Percentiles rank a stretch among this genome's conserved stretches.
These are phyloP conservation scores for Backusella parvicylindrica DNA, from an alignment of 192 early-diverging fungal genomes.

Conservation along the genomic window DNA sequence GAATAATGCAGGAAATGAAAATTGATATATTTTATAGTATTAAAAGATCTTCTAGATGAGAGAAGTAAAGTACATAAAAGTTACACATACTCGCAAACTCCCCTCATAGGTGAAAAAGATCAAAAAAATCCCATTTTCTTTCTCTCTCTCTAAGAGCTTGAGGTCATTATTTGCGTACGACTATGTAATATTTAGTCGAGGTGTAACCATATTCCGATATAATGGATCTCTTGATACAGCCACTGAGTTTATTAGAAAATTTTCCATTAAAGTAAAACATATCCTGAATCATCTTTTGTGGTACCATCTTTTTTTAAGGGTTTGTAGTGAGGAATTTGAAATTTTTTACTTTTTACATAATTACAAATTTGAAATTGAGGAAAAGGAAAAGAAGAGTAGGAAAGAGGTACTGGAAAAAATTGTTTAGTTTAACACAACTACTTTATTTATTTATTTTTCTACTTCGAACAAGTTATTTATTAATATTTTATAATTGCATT, in stretches of 20 bases:
- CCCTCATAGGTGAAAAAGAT: neutral
- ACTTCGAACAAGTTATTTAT: neutral
- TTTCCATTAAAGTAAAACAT: neutral
- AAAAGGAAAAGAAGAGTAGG: neutral
- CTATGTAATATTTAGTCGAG: neutral
- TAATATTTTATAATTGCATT: neutral
- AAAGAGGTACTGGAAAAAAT: neutral
- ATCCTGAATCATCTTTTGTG: neutral
- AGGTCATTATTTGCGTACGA: neutral
- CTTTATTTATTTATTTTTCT: too few relatives aligned
- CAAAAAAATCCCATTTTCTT: neutral
- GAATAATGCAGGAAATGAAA: neutral
- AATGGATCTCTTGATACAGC: neutral
- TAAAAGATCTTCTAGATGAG: neutral
- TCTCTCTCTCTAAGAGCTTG: neutral
- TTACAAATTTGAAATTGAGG: neutral
- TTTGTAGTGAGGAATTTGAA: neutral
- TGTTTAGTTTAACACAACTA: neutral
- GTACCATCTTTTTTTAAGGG: neutral
- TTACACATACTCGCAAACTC: neutral
- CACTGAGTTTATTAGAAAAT: neutral
- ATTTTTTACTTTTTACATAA: neutral
- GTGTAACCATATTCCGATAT: neutral
- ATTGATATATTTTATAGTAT: neutral
- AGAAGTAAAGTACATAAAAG: neutral